Conservation (phyloP, 1,139 yeast genomes). For the Taphrina confusa region DNA sequence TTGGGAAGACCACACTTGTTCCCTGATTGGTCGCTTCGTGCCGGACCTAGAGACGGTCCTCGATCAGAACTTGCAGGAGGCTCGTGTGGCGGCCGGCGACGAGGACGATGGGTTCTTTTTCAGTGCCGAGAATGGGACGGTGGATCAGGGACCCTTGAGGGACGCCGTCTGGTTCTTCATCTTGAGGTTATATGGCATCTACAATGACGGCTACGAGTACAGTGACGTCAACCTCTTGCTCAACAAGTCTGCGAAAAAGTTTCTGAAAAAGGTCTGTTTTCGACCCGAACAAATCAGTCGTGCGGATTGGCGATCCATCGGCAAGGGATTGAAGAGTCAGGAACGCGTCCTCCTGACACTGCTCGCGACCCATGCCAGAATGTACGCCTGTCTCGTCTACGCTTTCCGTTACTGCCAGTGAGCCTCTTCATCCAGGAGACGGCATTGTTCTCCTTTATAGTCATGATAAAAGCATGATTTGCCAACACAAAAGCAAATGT, state of each 20-base stretch:
- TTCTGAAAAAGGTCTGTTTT: constrained; percentile 25
- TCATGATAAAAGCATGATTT: no score
- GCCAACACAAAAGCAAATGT: no score
- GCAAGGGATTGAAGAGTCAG: constrained; percentile 23
- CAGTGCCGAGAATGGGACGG: not conserved
- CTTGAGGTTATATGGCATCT: constrained; percentile 35
- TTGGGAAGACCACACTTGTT: constrained; percentile 35
- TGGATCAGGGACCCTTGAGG: constrained; percentile 30
- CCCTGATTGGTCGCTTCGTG: constrained; percentile 33
- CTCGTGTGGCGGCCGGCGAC: constrained; percentile 33
- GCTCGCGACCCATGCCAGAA: constrained; percentile 26
- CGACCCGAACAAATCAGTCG: constrained; percentile 19
- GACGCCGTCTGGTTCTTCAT: constrained; percentile 38
- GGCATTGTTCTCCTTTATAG: no score
- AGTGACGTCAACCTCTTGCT: constrained; percentile 27
- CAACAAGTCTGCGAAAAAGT: constrained; percentile 17
- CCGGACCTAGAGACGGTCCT: constrained; percentile 23
- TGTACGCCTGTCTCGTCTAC: constrained; percentile 31
- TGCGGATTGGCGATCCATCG: constrained; percentile 27
- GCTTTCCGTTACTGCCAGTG: constrained; percentile 27
- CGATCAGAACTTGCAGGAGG: constrained; percentile 26
- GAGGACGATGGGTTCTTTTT: constrained; percentile 32
- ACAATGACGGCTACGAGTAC: constrained; percentile 37
- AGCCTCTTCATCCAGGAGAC: no score
- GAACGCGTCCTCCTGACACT: constrained; percentile 25